Conservation (phyloP, 177 flowering plant species). For the Vitis hybrid region DNA sequence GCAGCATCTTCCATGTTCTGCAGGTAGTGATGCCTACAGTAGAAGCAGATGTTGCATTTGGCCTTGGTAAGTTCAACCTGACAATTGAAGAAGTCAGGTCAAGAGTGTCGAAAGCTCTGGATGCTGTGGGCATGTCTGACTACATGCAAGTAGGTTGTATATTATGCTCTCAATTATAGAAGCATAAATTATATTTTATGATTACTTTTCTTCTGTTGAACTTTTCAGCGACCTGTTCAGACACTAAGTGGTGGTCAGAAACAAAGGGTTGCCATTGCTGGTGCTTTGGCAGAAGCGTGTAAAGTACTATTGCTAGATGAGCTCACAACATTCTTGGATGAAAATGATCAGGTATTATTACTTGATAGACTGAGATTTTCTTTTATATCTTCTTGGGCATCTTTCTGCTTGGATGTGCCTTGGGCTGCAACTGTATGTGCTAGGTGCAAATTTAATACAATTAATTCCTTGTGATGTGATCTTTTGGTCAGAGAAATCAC, state of each 20-base stretch:
- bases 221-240: conserved; percentile 79
- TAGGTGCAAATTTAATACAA: no score
- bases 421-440: no score
- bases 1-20: conserved; percentile 5
- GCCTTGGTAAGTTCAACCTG: conserved; percentile 78
- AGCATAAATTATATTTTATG: not conserved
- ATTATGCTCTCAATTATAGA: not conserved
- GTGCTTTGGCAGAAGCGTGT: conserved; percentile 91
- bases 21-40: conserved; percentile 99
- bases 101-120: conserved; percentile 67
- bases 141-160: conserved; percentile 52
- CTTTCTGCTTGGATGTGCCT: no score
- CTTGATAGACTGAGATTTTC: not conserved
- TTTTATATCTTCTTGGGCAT: not conserved
- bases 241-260: conserved; percentile 99
- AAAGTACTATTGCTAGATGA: conserved; percentile 86
- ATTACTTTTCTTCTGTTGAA: conserved; percentile 12
- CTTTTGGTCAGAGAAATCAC: no score
- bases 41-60: conserved; percentile 95
- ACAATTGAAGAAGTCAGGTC: conserved; percentile 55
- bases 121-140: conserved; percentile 75
- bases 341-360: conserved; percentile 75
- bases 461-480: no score
- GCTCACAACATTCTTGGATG: conserved; percentile 93
- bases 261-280: conserved; percentile 96